Evolutionary conservation across 768 basidiomycete genomes (phyloP), one percentile per base, ranked within the genome.

Genomic region (Naematelia encephala): DNA sequence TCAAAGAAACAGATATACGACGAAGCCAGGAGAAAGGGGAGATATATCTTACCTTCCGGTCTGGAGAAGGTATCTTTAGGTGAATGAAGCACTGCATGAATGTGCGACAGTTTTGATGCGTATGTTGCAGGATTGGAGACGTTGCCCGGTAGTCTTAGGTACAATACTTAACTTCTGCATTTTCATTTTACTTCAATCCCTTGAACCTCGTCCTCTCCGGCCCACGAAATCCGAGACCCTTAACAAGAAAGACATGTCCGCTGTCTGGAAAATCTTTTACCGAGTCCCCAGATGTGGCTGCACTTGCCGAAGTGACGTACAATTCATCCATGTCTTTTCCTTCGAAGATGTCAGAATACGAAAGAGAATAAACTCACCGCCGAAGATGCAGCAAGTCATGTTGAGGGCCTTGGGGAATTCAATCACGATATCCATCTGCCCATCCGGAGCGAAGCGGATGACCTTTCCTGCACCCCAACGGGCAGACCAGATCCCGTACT

Each of bases 331-430:
- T 54, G 26, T 55, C 30, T 4, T 44, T 14, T 13, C 59, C 59
- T 60, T 14, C 28, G 28, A 10, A 13, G 12, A 4, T 2, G 8
- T 30, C n/a, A 29, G 23, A n/a, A 28, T 21, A 5, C 26, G 1
- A 28, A 21, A 21, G n/a, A 5, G 27, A 29, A 8, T 4, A 29
- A 16, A 56, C 63, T 26, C 30, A 66, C 68, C 68, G 43, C 68
- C 65, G 47, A 63, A 66, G 14, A 69, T 51, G 54, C 65, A 69
- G 34, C 54, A 63, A 19, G 68, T 69, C 25, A 69, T 59, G 49
- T 66, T 66, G 34, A 63, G 26, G 14, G 57, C 68, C 39, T 57
- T 57, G 16, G 67, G 67, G 16, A 68, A 44, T 22, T 56, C 28
- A 34, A 68, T 58, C n/a, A 66, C 55, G 1, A 58, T 25, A 34